Base-by-base conservation (phyloP, 805 yeast species). In the Candida sakaeoensis region DNA sequence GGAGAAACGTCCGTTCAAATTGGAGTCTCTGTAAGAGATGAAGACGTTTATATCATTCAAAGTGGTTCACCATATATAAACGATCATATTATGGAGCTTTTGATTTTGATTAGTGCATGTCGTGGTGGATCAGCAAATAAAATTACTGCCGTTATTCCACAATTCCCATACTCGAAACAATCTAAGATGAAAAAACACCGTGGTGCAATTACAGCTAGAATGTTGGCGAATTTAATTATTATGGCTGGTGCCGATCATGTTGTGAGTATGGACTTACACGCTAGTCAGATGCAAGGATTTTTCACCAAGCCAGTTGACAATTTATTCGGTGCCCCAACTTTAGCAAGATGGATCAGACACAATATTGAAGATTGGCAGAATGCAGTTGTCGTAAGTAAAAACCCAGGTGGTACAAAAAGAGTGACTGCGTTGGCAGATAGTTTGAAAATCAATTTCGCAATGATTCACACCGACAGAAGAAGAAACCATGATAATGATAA, bases 171-270 rank as follows among this genome's bases (percentile, higher is more conserved):
- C 68, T 87, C 97, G 9, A 85, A 91, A 63, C 99, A 93, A 65
- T 81, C 91, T 50, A 93, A 95, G 68, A 93, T 93, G 99, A 93
- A 93, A 70, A 93, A 89, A 63, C 98, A 93, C 60, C 75, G 99
- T 65, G 99, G 99, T 40, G 98, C 99, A 29, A 93, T 93, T 55
- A 91, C 99, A 3, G 99, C 99, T 12, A 79, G 98, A 59, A 86
- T 93, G 98, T 75, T 93, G 58, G 98, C 99, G 45, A 93, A 93
- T 53, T 68, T 93, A 56, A 70, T 93, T 47, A 80, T 89, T 42
- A 95, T 93, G 95, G 98, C 99, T 3, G 99, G 99, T 51, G 99
- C 98, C 18, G 98, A 93, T 64, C 99, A 93, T 63, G 95, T 93
- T 42, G 91, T 93, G 28, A 87, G 96, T 3, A 90, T 93, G 97